These are phyloP conservation scores for Sonneratia caseolaris DNA, from an alignment of 345 rosid genomes.

Conservation along the genomic window DNA sequence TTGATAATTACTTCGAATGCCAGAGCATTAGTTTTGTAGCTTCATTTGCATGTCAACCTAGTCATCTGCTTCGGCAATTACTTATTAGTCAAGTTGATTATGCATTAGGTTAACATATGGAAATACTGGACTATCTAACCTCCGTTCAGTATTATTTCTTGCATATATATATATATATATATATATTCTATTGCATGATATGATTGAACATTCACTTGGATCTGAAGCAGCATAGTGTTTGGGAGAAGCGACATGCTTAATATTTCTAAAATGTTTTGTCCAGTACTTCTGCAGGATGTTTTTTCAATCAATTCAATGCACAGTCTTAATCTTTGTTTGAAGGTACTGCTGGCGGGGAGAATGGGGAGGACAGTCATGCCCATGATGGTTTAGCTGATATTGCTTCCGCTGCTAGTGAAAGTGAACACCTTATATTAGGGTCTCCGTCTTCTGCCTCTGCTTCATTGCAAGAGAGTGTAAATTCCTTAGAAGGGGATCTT, in stretches of 20 bases:
- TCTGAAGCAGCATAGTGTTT: not conserved
- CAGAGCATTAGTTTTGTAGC: not conserved
- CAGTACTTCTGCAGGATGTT: not conserved
- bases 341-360: slow-evolving; percentile 4
- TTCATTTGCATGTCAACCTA: not conserved
- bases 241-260: not conserved
- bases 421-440: slow-evolving; percentile 11
- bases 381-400: slow-evolving; percentile 3
- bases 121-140: not conserved
- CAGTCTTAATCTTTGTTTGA: not conserved
- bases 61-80: not conserved
- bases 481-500: slow-evolving; percentile 13
- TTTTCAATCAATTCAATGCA: not conserved
- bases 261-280: not conserved
- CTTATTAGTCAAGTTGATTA: not conserved
- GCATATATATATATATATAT: not conserved
- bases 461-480: slow-evolving; percentile 6
- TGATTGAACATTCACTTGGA: not conserved
- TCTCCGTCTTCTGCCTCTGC: slow-evolving; percentile 11
- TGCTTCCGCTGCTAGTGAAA: slow-evolving; percentile 10
- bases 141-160: not conserved
- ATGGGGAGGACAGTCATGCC: slow-evolving; percentile 6
- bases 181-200: not conserved
- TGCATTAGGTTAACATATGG: not conserved
- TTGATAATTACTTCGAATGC: not conserved